Evolutionary conservation across 768 basidiomycete genomes (phyloP).

Genomic region (Hydnomerulius pinastri): DNA sequence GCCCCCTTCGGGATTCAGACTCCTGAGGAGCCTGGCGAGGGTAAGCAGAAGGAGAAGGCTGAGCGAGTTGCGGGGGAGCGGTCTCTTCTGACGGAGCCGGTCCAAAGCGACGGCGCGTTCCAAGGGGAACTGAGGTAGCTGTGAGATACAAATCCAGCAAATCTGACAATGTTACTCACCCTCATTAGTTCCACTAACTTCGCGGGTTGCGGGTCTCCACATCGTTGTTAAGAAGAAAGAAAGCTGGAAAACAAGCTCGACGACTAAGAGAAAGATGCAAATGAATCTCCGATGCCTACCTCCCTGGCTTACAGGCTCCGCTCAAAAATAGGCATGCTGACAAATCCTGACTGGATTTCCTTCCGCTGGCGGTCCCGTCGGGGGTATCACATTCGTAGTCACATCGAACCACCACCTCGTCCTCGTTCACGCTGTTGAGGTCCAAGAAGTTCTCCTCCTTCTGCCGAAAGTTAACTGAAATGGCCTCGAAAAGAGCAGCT

Average conservation of each 20-base stretch:
- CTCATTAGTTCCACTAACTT: slow-evolving; percentile 92
- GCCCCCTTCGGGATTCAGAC: slow-evolving; percentile 58
- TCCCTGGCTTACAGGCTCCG: slow-evolving; percentile 30
- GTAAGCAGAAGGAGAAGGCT: slow-evolving; percentile 85
- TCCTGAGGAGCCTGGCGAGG: slow-evolving; percentile 65
- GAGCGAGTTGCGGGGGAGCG: slow-evolving; percentile 81
- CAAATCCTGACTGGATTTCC: slow-evolving; percentile 16
- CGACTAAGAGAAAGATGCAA: slow-evolving; percentile 22
- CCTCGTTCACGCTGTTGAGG: neutral
- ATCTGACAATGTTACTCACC: slow-evolving; percentile 48
- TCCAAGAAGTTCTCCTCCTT: no score
- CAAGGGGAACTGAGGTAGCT: slow-evolving; percentile 65
- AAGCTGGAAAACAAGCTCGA: slow-evolving; percentile 13
- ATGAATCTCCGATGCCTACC: slow-evolving; percentile 36
- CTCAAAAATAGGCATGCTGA: slow-evolving; percentile 34
- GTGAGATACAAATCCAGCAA: slow-evolving; percentile 13
- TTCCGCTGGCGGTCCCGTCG: no score
- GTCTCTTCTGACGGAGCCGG: slow-evolving; percentile 81
- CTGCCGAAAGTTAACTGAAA: slow-evolving; percentile 15
- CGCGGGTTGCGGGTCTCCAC: slow-evolving; percentile 89
- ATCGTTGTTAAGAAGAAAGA: slow-evolving; percentile 51
- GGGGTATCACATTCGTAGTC: neutral
- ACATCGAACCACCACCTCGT: neutral
- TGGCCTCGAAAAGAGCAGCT: slow-evolving; percentile 42
- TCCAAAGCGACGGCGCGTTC: slow-evolving; percentile 88